Conservation (phyloP, 148 eudicot genomes). For the Pouteria glomerata region DNA sequence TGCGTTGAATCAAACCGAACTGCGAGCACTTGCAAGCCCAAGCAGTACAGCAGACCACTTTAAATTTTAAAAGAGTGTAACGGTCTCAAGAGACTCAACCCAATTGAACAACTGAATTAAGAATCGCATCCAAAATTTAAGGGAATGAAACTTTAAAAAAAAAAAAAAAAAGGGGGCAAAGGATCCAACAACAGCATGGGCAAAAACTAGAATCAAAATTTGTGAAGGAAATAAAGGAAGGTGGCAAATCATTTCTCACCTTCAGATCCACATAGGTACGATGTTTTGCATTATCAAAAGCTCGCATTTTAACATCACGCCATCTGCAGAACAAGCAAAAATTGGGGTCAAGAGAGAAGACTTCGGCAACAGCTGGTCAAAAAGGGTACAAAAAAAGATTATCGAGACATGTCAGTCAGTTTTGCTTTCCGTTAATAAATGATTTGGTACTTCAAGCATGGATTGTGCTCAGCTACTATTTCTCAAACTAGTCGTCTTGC, state of each 20-base stretch:
- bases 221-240: not conserved
- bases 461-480: not conserved
- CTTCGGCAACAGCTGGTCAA: not conserved
- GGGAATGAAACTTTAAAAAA: not conserved
- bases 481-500: not conserved
- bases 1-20: slow-evolving; percentile 2
- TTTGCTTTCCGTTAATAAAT: not conserved
- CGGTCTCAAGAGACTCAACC: too few species aligned
- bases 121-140: not conserved
- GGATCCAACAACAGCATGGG: not conserved
- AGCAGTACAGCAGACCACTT: not conserved
- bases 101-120: too few species aligned
- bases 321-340: slow-evolving; percentile 47
- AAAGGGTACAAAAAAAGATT: not conserved
- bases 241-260: slow-evolving; percentile 32
- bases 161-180: not conserved
- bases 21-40: not conserved
- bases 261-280: slow-evolving; percentile 96
- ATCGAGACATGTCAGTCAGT: not conserved
- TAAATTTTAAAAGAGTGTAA: not conserved
- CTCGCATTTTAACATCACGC: slow-evolving; percentile 90
- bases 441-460: not conserved
- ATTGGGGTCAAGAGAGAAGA: slow-evolving; percentile 3
- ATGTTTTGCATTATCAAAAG: slow-evolving; percentile 87
- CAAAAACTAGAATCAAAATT: not conserved